Conservation (phyloP, 2,329 filamentous ascomycete species). For the Ophiostoma sp. region DNA sequence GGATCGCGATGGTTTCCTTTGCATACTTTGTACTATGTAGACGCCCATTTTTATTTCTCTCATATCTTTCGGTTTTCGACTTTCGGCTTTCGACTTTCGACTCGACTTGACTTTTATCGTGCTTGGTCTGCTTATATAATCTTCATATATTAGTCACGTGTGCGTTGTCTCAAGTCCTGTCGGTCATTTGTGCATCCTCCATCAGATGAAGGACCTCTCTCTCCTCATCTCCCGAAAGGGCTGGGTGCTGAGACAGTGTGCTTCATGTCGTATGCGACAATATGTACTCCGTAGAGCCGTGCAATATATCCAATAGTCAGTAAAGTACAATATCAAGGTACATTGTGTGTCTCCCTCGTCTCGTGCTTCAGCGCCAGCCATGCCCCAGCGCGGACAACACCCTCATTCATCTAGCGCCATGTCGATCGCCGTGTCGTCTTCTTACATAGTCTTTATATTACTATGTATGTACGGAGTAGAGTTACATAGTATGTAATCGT, state of each 20-base stretch:
- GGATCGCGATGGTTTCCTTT: not conserved
- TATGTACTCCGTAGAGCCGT: not conserved
- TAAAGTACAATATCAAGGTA: not conserved
- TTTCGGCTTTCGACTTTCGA: too few relatives aligned
- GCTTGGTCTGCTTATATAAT: not conserved
- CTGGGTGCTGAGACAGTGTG: conserved; percentile 8
- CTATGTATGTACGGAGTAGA: too few relatives aligned
- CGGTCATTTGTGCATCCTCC: not conserved
- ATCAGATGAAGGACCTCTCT: not conserved
- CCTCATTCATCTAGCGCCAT: conserved; percentile 7
- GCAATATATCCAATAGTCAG: not conserved
- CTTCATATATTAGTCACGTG: not conserved
- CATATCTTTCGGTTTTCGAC: not conserved
- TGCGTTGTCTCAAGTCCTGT: not conserved
- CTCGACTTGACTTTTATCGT: not conserved
- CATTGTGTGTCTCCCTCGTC: conserved; percentile 3
- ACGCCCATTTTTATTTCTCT: not conserved
- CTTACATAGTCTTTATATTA: too few relatives aligned
- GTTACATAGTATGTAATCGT: too few relatives aligned
- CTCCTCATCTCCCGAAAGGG: not conserved
- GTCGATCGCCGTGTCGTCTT: not conserved
- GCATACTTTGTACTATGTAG: not conserved
- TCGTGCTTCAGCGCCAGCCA: conserved; percentile 4
- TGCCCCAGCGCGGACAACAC: not conserved
- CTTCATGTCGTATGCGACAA: not conserved